Conservation (phyloP, 495 filamentous ascomycete genomes). For the Penicillium samsonianum region DNA sequence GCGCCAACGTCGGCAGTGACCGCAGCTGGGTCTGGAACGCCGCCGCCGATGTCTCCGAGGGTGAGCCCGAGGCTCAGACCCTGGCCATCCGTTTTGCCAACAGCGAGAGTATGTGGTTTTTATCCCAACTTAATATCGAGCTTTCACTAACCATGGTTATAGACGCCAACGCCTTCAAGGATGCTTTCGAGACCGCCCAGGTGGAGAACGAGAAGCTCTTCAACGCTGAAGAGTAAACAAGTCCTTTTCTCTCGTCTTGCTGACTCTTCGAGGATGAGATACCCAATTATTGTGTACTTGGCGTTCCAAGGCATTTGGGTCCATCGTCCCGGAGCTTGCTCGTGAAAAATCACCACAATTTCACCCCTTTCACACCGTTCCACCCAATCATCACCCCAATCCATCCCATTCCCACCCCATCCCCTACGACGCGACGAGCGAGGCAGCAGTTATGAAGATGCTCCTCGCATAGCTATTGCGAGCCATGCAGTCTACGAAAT, state of each 20-base stretch:
- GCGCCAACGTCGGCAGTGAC: constrained; percentile 95
- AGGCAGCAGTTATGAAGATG: constrained; percentile 38
- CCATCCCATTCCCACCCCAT: constrained; percentile 16
- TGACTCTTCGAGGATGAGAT: constrained; percentile 3
- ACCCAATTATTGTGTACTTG: constrained; percentile 15
- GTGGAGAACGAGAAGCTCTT: constrained; percentile 93
- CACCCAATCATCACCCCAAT: constrained; percentile 13
- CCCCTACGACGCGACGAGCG: constrained; percentile 29
- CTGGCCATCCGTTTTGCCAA: constrained; percentile 98
- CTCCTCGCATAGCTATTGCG: constrained; percentile 32
- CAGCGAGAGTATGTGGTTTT: constrained; percentile 76
- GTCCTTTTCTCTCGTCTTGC: not conserved
- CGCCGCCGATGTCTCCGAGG: constrained; percentile 95
- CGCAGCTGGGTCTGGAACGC: constrained; percentile 99
- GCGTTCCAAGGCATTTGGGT: constrained; percentile 12
- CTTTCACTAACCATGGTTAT: constrained; percentile 15
- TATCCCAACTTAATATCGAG: not conserved
- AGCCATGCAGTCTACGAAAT: constrained; percentile 34
- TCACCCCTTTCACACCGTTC: constrained; percentile 19
- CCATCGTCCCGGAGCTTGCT: constrained; percentile 21
- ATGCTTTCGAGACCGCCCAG: constrained; percentile 96
- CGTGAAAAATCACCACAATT: constrained; percentile 22
- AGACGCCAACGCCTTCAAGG: constrained; percentile 98
- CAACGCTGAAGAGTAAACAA: constrained; percentile 46
- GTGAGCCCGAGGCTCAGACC: constrained; percentile 93